These are phyloP conservation scores for Hirsutella minnesotensis DNA, from an alignment of 2,329 filamentous ascomycete genomes.

Conservation along the genomic window DNA sequence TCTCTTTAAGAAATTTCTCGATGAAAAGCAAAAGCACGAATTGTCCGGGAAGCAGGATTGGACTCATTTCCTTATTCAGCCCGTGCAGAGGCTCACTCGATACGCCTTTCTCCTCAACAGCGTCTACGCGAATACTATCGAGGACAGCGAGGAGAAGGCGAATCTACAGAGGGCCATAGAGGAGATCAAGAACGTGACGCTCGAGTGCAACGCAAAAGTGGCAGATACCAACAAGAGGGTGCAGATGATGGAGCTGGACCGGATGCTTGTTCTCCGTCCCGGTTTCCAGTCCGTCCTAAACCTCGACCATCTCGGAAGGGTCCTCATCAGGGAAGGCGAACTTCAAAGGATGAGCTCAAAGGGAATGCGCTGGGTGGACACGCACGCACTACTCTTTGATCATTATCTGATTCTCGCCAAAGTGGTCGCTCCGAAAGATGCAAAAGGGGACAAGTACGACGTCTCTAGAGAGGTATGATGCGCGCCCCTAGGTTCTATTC, in stretches of 20 bases:
- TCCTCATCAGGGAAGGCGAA: constrained; percentile 81
- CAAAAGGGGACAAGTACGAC: constrained; percentile 72
- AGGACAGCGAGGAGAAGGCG: constrained; percentile 79
- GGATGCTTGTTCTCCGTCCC: constrained; percentile 73
- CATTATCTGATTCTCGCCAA: constrained; percentile 94
- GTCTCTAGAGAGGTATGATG: constrained; percentile 70
- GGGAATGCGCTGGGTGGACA: constrained; percentile 87
- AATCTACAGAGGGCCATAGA: constrained; percentile 77
- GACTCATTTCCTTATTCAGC: constrained; percentile 88
- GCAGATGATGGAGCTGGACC: constrained; percentile 70
- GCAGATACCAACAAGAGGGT: constrained; percentile 89
- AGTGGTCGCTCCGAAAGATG: constrained; percentile 55
- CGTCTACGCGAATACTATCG: constrained; percentile 70
- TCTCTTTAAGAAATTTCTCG: constrained; percentile 75
- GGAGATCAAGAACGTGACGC: constrained; percentile 79
- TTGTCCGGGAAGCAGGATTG: constrained; percentile 75
- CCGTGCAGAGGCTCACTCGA: constrained; percentile 83
- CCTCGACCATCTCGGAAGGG: constrained; percentile 83
- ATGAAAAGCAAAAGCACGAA: constrained; percentile 67
- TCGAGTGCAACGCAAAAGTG: constrained; percentile 86
- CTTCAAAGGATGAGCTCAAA: constrained; percentile 80
- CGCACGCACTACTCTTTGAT: constrained; percentile 86
- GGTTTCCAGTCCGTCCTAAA: constrained; percentile 86
- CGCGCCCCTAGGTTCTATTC: background rate
- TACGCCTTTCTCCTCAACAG: constrained; percentile 76